These are phyloP conservation scores for Coniella vitis DNA, from an alignment of 2,329 filamentous ascomycete genomes.

Conservation along the genomic window DNA sequence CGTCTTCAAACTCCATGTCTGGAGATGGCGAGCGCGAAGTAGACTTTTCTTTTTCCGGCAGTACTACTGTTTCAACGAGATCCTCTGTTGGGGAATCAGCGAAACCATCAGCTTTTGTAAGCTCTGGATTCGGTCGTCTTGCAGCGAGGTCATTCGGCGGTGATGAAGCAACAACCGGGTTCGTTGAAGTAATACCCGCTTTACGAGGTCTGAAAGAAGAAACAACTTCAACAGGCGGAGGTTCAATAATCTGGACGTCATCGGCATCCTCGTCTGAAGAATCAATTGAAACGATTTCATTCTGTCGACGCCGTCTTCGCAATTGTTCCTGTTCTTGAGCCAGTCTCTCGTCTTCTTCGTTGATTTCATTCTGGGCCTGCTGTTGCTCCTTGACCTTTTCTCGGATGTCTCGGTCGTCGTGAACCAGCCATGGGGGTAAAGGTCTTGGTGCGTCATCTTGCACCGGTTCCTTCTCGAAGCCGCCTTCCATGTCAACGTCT, in stretches of 20 bases:
- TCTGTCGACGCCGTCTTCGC: slow-evolving; percentile 34
- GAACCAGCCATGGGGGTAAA: slow-evolving; percentile 68
- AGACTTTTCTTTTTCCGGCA: neutral
- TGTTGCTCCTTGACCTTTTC: slow-evolving; percentile 53
- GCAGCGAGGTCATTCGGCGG: slow-evolving; percentile 23
- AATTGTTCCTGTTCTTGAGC: slow-evolving; percentile 49
- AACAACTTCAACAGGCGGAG: slow-evolving; percentile 20
- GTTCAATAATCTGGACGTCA: slow-evolving; percentile 52
- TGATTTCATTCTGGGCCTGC: slow-evolving; percentile 51
- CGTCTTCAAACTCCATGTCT: slow-evolving; percentile 32
- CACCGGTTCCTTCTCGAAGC: slow-evolving; percentile 51
- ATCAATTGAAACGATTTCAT: slow-evolving; percentile 54
- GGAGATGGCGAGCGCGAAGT: slow-evolving; percentile 17
- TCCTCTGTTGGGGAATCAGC: neutral
- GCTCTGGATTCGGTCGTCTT: neutral
- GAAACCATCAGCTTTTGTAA: neutral
- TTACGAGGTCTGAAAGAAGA: neutral
- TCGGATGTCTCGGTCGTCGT: slow-evolving; percentile 58
- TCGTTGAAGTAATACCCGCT: neutral
- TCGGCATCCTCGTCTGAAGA: slow-evolving; percentile 50
- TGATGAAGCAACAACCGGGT: neutral
- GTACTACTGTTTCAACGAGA: neutral
- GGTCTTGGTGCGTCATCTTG: slow-evolving; percentile 45
- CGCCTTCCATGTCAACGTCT: slow-evolving; percentile 50
- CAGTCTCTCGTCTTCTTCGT: slow-evolving; percentile 55